phyloP scores from a whole-genome alignment of 179 eudicot genomes.

The Spergularia azorica region DNA sequence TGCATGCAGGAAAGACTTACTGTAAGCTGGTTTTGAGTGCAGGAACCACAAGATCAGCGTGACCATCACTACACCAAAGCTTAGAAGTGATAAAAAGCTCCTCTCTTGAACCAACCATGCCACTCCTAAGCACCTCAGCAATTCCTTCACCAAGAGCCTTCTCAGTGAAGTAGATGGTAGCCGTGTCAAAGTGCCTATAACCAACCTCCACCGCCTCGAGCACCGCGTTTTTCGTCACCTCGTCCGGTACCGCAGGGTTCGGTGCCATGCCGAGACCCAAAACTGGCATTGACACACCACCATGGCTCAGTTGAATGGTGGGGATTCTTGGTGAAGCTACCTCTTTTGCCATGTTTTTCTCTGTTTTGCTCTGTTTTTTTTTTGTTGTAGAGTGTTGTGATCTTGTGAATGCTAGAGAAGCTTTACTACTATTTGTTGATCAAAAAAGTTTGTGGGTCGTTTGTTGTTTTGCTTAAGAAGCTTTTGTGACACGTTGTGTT shows the following conservation, averaged over 20 bases:
- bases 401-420: background rate
- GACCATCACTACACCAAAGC: constrained; percentile 44
- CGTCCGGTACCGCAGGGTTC: constrained; percentile 37
- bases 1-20: constrained; percentile 15
- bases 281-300: constrained; percentile 39
- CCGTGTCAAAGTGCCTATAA: constrained; percentile 46
- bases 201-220: constrained; percentile 39
- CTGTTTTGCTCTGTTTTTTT: background rate
- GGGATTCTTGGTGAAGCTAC: constrained; percentile 27
- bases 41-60: constrained; percentile 39
- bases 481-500: constrained; percentile 9
- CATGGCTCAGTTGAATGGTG: constrained; percentile 35
- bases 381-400: background rate
- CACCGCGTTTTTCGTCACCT: constrained; percentile 30
- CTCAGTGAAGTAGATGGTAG: constrained; percentile 38
- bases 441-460: constrained; percentile 15
- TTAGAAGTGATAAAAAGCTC: constrained; percentile 46
- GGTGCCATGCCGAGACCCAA: constrained; percentile 46
- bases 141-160: constrained; percentile 45
- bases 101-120: constrained; percentile 40
- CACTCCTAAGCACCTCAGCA: constrained; percentile 29
- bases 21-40: constrained; percentile 37
- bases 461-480: constrained; percentile 9
- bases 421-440: background rate
- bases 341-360: constrained; percentile 17